Percentiles rank a stretch among this genome's conserved stretches.
These are phyloP conservation scores for Quercus gilva DNA, from an alignment of 306 rosid species.

Conservation along the genomic window DNA sequence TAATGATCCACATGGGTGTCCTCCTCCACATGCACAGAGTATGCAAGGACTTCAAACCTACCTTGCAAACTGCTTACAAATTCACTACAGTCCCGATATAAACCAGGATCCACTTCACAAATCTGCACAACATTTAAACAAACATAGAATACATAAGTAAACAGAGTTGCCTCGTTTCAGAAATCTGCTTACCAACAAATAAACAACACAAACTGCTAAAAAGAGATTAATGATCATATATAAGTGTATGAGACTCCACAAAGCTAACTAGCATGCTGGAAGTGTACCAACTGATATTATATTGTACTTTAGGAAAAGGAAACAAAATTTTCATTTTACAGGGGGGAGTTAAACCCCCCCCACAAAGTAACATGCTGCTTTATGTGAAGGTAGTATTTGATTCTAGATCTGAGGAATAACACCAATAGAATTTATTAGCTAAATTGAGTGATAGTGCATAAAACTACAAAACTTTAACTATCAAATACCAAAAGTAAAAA, in stretches of 20 bases:
- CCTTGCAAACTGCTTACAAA: slow-evolving; percentile 62
- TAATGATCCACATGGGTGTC: slow-evolving; percentile 66
- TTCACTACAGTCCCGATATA: slow-evolving; percentile 77
- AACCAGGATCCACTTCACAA: slow-evolving; percentile 86
- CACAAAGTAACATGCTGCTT: neutral
- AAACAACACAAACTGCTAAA: neutral
- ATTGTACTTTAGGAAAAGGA: neutral
- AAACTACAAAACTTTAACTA: neutral
- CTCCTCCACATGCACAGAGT: slow-evolving; percentile 71
- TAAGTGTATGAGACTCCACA: neutral
- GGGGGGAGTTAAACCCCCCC: neutral
- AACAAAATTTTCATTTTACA: neutral
- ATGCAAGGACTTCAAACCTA: slow-evolving; percentile 85
- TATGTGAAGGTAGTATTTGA: neutral
- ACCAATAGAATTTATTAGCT: neutral
- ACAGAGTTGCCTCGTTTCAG: slow-evolving; percentile 35
- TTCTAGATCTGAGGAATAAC: neutral
- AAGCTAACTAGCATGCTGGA: neutral
- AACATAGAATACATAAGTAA: neutral
- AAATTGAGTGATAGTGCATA: neutral
- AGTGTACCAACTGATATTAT: neutral
- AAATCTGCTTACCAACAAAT: slow-evolving; percentile 29
- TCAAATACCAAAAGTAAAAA: no score
- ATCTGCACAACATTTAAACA: slow-evolving; percentile 27
- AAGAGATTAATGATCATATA: neutral